These are phyloP conservation scores for Phaeodactylum tricornutum DNA, from an alignment of 108 stramenopile genomes.

Conservation along the genomic window DNA sequence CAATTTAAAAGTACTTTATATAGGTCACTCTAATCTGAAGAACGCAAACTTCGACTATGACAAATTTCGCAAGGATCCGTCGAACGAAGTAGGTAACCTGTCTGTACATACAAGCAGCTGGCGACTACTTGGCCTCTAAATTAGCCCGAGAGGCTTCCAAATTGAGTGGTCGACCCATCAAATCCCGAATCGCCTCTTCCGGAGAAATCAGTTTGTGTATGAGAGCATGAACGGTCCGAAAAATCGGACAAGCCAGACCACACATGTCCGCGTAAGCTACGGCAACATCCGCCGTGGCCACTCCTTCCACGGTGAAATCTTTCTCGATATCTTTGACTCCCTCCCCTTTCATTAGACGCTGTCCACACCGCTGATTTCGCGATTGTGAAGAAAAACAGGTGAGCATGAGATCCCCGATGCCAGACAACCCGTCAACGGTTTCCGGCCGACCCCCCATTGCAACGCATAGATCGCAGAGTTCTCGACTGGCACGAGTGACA, in stretches of 20 bases:
- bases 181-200: conserved; percentile 22
- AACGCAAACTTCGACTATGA: no score
- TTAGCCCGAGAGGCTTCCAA: neutral
- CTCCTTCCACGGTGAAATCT: conserved; percentile 53
- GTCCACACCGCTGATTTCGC: conserved; percentile 63
- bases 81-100: no score
- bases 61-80: no score
- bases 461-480: conserved; percentile 44
- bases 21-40: no score
- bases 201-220: conserved; percentile 38
- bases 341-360: conserved; percentile 71
- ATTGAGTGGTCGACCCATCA: conserved; percentile 22
- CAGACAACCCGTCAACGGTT: conserved; percentile 67
- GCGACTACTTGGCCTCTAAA: no score
- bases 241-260: conserved; percentile 59
- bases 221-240: conserved; percentile 31
- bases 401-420: conserved; percentile 82
- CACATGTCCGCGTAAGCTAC: conserved; percentile 57
- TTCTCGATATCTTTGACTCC: conserved; percentile 47
- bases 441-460: conserved; percentile 72
- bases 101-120: no score
- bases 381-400: conserved; percentile 68
- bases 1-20: no score
- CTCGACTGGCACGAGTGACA: conserved; percentile 65
- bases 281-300: conserved; percentile 66